A percentile compares a stretch with the other conserved stretches of the same genome.
These are phyloP conservation scores for Isatis lusitanica DNA, from an alignment of 441 rosid species.

Conservation along the genomic window DNA sequence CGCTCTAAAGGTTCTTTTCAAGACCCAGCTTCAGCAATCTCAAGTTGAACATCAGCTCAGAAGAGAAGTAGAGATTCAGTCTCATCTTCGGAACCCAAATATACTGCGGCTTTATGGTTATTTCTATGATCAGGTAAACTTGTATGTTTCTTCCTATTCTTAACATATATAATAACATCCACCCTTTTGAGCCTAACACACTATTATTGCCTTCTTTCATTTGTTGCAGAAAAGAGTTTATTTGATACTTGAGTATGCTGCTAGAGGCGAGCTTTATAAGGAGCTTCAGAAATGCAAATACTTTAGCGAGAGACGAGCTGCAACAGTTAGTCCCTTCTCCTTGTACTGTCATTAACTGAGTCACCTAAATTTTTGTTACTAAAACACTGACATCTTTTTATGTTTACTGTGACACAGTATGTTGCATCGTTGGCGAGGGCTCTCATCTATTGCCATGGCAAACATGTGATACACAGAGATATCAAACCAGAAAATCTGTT, in stretches of 20 bases:
- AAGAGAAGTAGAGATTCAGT: constrained; percentile 95
- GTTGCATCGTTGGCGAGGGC: constrained; percentile 97
- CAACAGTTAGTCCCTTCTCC: constrained; percentile 63
- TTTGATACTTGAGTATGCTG: constrained; percentile 94
- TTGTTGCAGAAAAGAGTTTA: constrained; percentile 86
- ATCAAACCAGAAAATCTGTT: constrained; percentile 93
- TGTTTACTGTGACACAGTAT: constrained; percentile 52
- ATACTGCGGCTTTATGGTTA: constrained; percentile 91
- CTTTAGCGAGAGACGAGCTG: constrained; percentile 94
- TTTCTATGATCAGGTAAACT: constrained; percentile 87
- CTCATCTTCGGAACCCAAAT: constrained; percentile 91
- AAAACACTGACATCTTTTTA: background rate
- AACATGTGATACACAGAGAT: constrained; percentile 96
- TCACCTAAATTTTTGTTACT: background rate
- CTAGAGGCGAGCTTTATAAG: constrained; percentile 91
- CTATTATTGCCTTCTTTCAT: background rate
- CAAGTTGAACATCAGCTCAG: constrained; percentile 97
- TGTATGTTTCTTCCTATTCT: background rate
- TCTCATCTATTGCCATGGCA: constrained; percentile 95
- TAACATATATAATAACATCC: background rate
- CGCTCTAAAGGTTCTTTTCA: constrained; percentile 91
- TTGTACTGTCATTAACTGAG: background rate
- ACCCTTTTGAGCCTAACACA: background rate
- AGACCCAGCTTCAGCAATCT: constrained; percentile 93
- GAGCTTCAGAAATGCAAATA: constrained; percentile 90